These are phyloP conservation scores for Pseudogymnoascus sp. DNA, from an alignment of 2,329 filamentous ascomycete species.

Conservation along the genomic window DNA sequence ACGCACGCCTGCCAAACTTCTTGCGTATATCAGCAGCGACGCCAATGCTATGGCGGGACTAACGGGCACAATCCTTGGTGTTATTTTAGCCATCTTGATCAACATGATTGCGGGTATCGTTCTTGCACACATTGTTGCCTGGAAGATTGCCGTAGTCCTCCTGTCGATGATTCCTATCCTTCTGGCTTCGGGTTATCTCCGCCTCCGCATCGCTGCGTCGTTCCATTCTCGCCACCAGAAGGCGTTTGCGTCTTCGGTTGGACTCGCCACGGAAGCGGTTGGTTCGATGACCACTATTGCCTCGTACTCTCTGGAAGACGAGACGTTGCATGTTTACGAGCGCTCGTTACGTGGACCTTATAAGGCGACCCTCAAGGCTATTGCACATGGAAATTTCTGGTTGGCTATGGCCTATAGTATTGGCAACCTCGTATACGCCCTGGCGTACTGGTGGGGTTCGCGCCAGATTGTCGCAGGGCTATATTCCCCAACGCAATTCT, in stretches of 20 bases:
- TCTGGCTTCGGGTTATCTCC: constrained; percentile 60
- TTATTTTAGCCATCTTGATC: constrained; percentile 57
- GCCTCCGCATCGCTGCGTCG: constrained; percentile 52
- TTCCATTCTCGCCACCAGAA: constrained; percentile 56
- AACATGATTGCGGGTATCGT: constrained; percentile 62
- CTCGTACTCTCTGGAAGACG: constrained; percentile 38
- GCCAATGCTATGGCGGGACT: constrained; percentile 58
- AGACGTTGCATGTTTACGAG: constrained; percentile 42
- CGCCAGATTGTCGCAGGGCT: constrained; percentile 59
- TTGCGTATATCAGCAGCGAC: constrained; percentile 63
- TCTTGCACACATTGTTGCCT: constrained; percentile 61
- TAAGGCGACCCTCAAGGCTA: constrained; percentile 44
- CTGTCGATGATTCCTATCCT: constrained; percentile 61
- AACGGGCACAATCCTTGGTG: constrained; percentile 63
- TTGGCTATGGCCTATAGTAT: constrained; percentile 44
- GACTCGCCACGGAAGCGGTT: constrained; percentile 59
- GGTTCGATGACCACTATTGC: constrained; percentile 58
- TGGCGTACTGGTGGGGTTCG: constrained; percentile 75
- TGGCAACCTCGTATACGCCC: constrained; percentile 61
- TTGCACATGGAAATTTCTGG: constrained; percentile 47
- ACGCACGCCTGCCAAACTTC: constrained; percentile 51
- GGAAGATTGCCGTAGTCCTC: constrained; percentile 68
- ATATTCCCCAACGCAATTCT: constrained; percentile 60
- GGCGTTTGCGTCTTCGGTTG: constrained; percentile 55
- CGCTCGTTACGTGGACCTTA: constrained; percentile 43